phyloP scores from a whole-genome alignment of 441 rosid species.

The Populus hybrid region DNA sequence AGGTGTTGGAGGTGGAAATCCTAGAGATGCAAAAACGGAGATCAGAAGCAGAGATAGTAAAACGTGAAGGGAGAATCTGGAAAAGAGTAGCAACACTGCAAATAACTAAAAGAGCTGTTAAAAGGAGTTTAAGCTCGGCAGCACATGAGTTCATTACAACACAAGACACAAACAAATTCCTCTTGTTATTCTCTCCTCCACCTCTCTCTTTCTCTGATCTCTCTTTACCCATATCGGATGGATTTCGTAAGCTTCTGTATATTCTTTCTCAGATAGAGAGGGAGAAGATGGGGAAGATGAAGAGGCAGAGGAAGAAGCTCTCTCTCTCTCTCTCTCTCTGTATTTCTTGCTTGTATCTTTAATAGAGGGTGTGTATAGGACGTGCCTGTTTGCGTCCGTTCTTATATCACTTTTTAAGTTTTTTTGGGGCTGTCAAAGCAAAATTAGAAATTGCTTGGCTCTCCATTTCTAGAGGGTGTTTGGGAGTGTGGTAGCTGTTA shows the following conservation, averaged over 20 bases:
- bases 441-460: background rate
- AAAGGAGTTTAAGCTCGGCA: conserved; percentile 61
- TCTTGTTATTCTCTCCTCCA: conserved; percentile 24
- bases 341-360: background rate
- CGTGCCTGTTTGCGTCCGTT: background rate
- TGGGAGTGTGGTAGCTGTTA: no score
- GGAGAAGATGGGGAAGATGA: background rate
- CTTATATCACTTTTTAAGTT: background rate
- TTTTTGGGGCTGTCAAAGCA: no score
- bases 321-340: background rate
- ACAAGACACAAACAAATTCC: conserved; percentile 38
- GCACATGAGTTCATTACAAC: conserved; percentile 55
- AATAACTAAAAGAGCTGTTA: conserved; percentile 61
- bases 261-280: background rate
- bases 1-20: conserved; percentile 27
- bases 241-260: background rate
- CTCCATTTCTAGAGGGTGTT: background rate
- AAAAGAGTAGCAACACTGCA: conserved; percentile 59
- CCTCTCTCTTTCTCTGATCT: conserved; percentile 15
- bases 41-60: conserved; percentile 66
- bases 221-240: background rate
- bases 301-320: background rate
- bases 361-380: background rate
- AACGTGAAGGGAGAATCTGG: conserved; percentile 67
- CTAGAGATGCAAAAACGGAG: conserved; percentile 69